A percentile compares a stretch with the other conserved stretches of the same genome.
Evolutionary conservation across 2,329 filamentous ascomycete genomes (phyloP).

Genomic region (Paraphaeosphaeria sporulosa): DNA sequence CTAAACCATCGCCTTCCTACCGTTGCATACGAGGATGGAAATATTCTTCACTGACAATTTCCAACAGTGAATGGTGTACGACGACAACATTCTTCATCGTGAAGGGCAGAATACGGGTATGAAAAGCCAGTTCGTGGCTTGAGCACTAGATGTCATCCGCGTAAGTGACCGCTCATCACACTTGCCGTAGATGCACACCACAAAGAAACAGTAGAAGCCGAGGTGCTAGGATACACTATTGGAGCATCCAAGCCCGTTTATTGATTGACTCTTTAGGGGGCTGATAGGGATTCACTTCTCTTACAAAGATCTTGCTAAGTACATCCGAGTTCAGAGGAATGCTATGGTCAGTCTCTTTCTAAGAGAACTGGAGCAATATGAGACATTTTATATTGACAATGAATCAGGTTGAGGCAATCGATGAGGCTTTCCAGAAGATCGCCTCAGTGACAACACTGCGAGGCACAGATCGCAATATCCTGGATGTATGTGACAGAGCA

Average conservation of each 20-base stretch:
- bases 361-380: slow-evolving; percentile 52
- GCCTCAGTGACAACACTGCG: too few relatives aligned
- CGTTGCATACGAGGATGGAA: too few relatives aligned
- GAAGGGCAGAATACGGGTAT: too few relatives aligned
- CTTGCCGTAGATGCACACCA: not conserved
- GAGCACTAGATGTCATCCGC: too few relatives aligned
- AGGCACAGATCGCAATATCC: too few relatives aligned
- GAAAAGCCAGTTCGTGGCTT: too few relatives aligned
- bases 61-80: too few relatives aligned
- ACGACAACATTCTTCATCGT: too few relatives aligned
- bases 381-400: slow-evolving; percentile 33
- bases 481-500: too few relatives aligned
- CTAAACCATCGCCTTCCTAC: too few relatives aligned
- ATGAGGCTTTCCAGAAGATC: slow-evolving; percentile 51
- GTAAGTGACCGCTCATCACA: not conserved
- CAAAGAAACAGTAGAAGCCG: slow-evolving; percentile 7
- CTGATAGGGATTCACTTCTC: slow-evolving; percentile 13
- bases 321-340: not conserved
- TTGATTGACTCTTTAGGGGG: slow-evolving; percentile 11
- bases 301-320: slow-evolving; percentile 8
- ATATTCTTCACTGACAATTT: too few relatives aligned
- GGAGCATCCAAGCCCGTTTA: slow-evolving; percentile 13
- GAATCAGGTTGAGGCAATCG: slow-evolving; percentile 49
- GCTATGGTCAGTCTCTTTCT: not conserved
- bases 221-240: slow-evolving; percentile 11